Percentiles rank a stretch among this genome's conserved stretches.
Evolutionary conservation across 202 grass and related monocot genomes (phyloP).

Genomic region (Carex arenaria): DNA sequence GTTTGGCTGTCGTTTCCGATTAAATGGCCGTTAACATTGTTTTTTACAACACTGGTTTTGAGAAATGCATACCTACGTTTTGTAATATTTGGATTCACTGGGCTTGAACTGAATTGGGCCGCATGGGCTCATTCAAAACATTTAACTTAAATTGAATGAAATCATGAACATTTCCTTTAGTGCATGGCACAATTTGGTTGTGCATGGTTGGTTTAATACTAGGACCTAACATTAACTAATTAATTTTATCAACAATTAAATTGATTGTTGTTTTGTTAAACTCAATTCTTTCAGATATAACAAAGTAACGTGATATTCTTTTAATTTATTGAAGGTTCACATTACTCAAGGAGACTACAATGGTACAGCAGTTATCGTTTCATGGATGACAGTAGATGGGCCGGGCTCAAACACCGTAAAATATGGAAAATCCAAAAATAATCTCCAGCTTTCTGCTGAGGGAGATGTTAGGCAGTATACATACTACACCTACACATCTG

Average conservation of each 20-base stretch:
- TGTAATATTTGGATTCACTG: background rate
- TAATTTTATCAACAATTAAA: background rate
- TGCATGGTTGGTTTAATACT: background rate
- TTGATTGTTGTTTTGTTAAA: background rate
- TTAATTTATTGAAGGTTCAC: conserved; percentile 44
- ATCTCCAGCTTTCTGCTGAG: conserved; percentile 23
- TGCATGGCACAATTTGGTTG: background rate
- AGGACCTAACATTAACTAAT: background rate
- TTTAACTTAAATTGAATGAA: background rate
- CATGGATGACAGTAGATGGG: conserved; percentile 53
- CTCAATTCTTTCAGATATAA: background rate
- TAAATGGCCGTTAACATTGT: no score
- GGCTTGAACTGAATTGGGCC: background rate
- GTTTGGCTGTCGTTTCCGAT: no score
- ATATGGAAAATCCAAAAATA: conserved; percentile 39
- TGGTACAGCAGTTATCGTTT: conserved; percentile 46
- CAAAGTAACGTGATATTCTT: background rate
- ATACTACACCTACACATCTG: conserved; percentile 89
- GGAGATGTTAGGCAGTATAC: conserved; percentile 46
- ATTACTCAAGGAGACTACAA: conserved; percentile 56
- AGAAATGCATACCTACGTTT: background rate
- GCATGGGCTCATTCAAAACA: background rate
- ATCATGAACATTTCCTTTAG: background rate
- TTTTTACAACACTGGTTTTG: no score
- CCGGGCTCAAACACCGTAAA: conserved; percentile 37